Conservation (phyloP, 225 moss, liverwort and hornwort genomes). For the Physcomitrium patens region DNA sequence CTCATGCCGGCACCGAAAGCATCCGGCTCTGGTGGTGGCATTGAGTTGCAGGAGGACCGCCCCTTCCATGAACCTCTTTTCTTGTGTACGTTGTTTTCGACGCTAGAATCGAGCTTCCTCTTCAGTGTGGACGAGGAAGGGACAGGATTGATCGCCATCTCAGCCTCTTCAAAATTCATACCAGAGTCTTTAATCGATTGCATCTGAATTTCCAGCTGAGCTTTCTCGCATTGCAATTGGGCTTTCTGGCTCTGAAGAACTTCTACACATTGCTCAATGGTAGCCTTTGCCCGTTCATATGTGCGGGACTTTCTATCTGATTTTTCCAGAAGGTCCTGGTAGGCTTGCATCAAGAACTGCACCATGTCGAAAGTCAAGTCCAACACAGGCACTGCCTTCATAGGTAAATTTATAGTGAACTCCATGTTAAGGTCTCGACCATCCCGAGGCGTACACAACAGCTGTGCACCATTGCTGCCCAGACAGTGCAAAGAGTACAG, state of each 20-base stretch:
- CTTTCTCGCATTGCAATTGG: constrained; percentile 41
- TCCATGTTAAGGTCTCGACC: constrained; percentile 53
- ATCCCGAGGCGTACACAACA: constrained; percentile 50
- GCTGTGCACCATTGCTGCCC: constrained; percentile 38
- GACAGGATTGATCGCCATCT: constrained; percentile 41
- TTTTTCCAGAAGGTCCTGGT: constrained; percentile 45
- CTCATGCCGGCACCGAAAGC: neutral
- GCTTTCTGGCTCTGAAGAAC: constrained; percentile 44
- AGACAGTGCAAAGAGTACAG: constrained; percentile 48
- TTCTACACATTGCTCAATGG: constrained; percentile 33
- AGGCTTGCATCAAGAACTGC: constrained; percentile 49
- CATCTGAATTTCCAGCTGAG: constrained; percentile 45
- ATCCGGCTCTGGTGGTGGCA: constrained; percentile 20
- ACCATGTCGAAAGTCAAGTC: constrained; percentile 53
- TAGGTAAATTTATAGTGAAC: constrained; percentile 43
- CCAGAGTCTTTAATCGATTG: constrained; percentile 35
- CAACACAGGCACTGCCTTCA: constrained; percentile 28
- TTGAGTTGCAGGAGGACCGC: constrained; percentile 28
- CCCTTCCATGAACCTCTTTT: constrained; percentile 31
- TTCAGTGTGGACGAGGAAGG: constrained; percentile 36
- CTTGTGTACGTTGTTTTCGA: constrained; percentile 8
- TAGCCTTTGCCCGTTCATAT: constrained; percentile 46
- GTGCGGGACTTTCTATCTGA: constrained; percentile 38
- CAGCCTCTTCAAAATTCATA: constrained; percentile 20
- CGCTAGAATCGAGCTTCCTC: constrained; percentile 31